Base-by-base conservation (phyloP, 371 early-diverging fungal genomes). In the Mortierella sp. region DNA sequence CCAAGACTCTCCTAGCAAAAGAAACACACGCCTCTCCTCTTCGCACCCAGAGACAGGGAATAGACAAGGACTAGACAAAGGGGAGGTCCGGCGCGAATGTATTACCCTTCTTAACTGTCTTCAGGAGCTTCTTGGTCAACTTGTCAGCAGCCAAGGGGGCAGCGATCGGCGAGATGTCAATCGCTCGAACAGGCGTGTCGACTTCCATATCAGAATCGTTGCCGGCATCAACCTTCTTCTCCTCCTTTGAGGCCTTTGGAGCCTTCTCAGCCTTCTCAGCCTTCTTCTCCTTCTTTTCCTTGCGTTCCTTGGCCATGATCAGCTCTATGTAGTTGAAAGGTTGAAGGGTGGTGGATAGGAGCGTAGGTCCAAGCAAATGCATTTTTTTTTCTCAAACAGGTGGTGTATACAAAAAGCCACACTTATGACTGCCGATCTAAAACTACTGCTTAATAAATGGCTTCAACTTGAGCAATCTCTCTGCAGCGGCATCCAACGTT, bases 131-230 rank as follows among this genome's bases (percentile, higher is more conserved):
- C 86, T 97, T 96, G 52, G 89, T 86, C 55, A 98, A 84, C 84
- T 95, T 94, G 81, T 94, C 88, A 56, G 91, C 89, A 31, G 98
- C 98, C 72, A 98, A 82, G 27, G 99, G 99, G 57, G 91, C 89
- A 61, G 99, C 96, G 74, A 98, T 95, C 53, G 93, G 88, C n/a
- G 90, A 91, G 54, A 93, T 63, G 30, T 76, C 71, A 21, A 74
- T 21, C 14, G 58, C 27, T 52, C 69, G 59, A 54, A 52, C 27
- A 24, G 76, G 55, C n/a, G 80, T 53, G 57, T 79, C 79, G 14
- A 68, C 69, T 58, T 79, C 79, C 79, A 79, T 79, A 54, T 72
- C 73, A 23, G 79, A 72, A 43, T 72, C 79, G 50, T 63, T 61
- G 45, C 68, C 65, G 39, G 72, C 52, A 45, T 61, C 71, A 24